phyloP scores from a whole-genome alignment of 768 basidiomycete genomes.

The Calocera cornea region DNA sequence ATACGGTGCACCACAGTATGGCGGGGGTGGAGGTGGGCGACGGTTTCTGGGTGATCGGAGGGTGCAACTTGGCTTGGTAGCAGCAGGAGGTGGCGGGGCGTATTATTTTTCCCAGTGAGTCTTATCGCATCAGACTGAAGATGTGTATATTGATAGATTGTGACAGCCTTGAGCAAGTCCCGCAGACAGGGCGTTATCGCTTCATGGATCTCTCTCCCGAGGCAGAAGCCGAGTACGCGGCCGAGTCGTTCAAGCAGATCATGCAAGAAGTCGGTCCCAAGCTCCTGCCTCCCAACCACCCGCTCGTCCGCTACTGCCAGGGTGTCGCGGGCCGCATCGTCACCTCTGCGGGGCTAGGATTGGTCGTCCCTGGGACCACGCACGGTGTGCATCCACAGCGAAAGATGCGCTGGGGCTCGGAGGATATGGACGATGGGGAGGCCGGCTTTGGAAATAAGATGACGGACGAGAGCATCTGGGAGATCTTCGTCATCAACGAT shows the following conservation, averaged over 20 bases:
- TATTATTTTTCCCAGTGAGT: neutral
- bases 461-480: slow-evolving; percentile 36
- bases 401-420: neutral
- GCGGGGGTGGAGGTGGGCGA: neutral
- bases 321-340: slow-evolving; percentile 57
- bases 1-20: neutral
- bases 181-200: slow-evolving; percentile 74
- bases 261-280: slow-evolving; percentile 37
- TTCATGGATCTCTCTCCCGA: slow-evolving; percentile 67
- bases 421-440: slow-evolving; percentile 19
- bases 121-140: neutral
- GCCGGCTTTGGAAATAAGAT: slow-evolving; percentile 12
- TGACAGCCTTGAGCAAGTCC: slow-evolving; percentile 63
- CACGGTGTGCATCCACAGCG: neutral
- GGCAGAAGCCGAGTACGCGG: slow-evolving; percentile 34
- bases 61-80: neutral
- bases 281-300: slow-evolving; percentile 55
- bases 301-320: slow-evolving; percentile 51
- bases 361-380: neutral
- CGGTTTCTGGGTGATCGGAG: neutral
- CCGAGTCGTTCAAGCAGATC: slow-evolving; percentile 29
- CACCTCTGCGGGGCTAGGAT: slow-evolving; percentile 55
- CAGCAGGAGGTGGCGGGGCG: neutral
- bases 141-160: neutral
- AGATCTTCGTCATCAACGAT: slow-evolving; percentile 69